A percentile compares a stretch with the other conserved stretches of the same genome.
Conservation (phyloP, 768 basidiomycete species). For the Tremella yokohamensis region DNA sequence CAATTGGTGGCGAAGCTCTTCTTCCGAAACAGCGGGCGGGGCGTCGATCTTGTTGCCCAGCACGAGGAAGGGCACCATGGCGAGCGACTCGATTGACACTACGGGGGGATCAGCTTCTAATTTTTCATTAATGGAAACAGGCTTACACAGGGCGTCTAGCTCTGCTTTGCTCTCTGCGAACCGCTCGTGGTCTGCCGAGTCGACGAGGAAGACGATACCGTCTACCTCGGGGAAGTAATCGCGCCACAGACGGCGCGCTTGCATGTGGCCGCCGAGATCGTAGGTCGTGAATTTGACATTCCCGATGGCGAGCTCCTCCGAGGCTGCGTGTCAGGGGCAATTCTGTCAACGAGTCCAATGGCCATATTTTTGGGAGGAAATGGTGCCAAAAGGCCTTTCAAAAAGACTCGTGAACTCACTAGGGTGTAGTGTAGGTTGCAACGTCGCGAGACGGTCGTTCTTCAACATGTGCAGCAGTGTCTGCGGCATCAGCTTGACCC, state of each 20-base stretch:
- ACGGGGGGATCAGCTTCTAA: background rate
- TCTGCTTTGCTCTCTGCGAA: conserved; percentile 96
- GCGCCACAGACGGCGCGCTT: conserved; percentile 98
- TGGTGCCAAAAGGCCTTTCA: background rate
- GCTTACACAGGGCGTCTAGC: conserved; percentile 74
- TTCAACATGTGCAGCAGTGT: conserved; percentile 98
- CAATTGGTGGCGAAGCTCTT: conserved; percentile 89
- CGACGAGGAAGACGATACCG: conserved; percentile 96
- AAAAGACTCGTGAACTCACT: conserved; percentile 59
- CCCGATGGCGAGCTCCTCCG: conserved; percentile 97
- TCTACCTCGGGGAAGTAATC: conserved; percentile 99
- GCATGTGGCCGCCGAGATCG: conserved; percentile 95
- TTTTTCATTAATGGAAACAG: background rate
- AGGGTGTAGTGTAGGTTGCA: conserved; percentile 97
- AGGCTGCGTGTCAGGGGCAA: conserved; percentile 61
- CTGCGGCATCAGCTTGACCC: conserved; percentile 53
- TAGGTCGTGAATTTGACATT: conserved; percentile 99
- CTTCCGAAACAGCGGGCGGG: conserved; percentile 94
- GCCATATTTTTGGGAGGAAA: too few species aligned
- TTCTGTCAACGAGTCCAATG: too few species aligned
- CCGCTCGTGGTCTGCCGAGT: conserved; percentile 93
- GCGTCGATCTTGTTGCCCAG: conserved; percentile 99
- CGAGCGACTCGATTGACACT: conserved; percentile 86
- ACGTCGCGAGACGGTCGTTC: conserved; percentile 93
- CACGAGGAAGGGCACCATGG: conserved; percentile 95